Evolutionary conservation across 176 grass and related monocot genomes (phyloP), one percentile per base, ranked within the genome.

Genomic region (Carex cristatella): DNA sequence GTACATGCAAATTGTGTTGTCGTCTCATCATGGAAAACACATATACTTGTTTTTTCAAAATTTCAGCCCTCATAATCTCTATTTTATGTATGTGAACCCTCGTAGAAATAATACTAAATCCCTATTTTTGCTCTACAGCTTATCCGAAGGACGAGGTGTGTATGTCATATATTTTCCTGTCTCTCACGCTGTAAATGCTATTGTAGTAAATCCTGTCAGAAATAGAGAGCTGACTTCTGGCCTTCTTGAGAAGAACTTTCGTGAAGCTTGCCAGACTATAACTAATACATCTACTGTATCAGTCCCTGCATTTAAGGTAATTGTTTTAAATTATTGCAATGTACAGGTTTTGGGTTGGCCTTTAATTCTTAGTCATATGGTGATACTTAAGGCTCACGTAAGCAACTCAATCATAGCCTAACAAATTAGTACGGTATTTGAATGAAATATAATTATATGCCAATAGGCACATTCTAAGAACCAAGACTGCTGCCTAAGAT

Each of bases 171-270:
- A 94, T 86, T 94, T 98, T 85, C 95, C 95, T 78, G 80, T 82
- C 46, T 89, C 86, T 66, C 62, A 54, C 38, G 81, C 63, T 83
- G 90, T 98, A 92, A 89, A 87, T 85, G 91, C 87, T 10, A 86
- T 92, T 61, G 91, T 98, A 55, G 69, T 98, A 79, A 98, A 98
- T 87, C 93, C 95, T 70, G 94, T 94, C 83, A 93, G 91, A 69
- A 98, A 98, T 69, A 98, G 86, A 92, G 95, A 98, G 84, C 57
- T 98, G 72, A 94, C 93, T n/a, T 73, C 89, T 27, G 28, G 89
- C 74, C 87, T 93, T 91, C 89, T 98, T 79, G 95, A 98, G 86
- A 98, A 93, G 83, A 92, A 91, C 87, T 95, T 95, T 80, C 89
- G 85, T 77, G 95, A 98, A 88, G 93, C 89, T 89, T 94, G 86